Evolutionary conservation across 768 basidiomycete genomes (phyloP).

Genomic region (Lactarius tabidus): DNA sequence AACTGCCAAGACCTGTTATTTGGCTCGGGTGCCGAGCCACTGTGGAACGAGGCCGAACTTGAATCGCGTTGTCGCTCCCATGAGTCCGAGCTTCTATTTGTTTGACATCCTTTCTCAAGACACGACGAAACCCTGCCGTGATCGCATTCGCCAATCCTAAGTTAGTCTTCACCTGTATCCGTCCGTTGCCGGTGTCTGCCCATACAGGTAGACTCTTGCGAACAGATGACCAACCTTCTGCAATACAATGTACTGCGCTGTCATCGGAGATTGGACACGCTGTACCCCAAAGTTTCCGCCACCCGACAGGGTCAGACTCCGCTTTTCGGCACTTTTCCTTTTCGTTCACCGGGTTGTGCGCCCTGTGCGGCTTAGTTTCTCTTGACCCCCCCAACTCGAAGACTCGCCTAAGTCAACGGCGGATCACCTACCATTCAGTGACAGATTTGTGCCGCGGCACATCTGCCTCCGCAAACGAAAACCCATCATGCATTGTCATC

Average conservation of each 20-base stretch:
- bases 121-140: slow-evolving; percentile 1
- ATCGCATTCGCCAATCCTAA: slow-evolving; percentile 1
- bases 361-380: neutral
- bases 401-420: neutral
- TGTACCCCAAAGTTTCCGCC: slow-evolving; percentile 7
- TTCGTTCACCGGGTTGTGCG: neutral
- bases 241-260: slow-evolving; percentile 10
- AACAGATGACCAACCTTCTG: slow-evolving; percentile 4
- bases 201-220: neutral
- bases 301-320: slow-evolving; percentile 7
- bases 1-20: neutral
- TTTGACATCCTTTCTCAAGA: slow-evolving; percentile 9
- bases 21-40: neutral
- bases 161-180: neutral
- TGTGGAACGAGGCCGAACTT: neutral
- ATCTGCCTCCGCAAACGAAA: neutral
- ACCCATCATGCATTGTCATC: neutral
- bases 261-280: slow-evolving; percentile 10
- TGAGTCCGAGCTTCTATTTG: slow-evolving; percentile 4
- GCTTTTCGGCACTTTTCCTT: neutral
- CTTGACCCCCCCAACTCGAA: neutral
- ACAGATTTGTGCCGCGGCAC: neutral
- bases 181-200: neutral
- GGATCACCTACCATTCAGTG: neutral
- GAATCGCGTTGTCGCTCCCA: neutral